Conservation (phyloP, 2,329 filamentous ascomycete genomes). For the Arthrinium phaeospermum region DNA sequence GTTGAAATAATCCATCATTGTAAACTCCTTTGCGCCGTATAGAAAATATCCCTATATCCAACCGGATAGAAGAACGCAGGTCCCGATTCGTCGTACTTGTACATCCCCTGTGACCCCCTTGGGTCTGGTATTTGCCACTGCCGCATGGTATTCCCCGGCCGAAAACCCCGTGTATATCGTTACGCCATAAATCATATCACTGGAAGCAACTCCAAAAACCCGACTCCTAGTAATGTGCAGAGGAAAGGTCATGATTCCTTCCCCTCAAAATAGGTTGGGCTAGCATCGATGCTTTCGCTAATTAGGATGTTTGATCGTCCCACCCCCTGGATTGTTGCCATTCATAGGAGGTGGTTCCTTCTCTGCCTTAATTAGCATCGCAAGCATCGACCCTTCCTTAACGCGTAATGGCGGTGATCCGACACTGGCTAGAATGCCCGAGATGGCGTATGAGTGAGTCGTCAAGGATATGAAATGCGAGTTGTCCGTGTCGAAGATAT, state of each 20-base stretch:
- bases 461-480: constrained; percentile 27
- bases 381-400: constrained; percentile 27
- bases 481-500: constrained; percentile 27
- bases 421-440: constrained; percentile 22
- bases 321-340: not conserved
- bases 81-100: not conserved
- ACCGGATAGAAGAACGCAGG: not conserved
- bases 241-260: not conserved
- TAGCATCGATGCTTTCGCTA: not conserved
- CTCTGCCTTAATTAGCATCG: constrained; percentile 28
- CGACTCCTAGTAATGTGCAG: not conserved
- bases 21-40: not conserved
- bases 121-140: not conserved
- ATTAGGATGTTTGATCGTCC: not conserved
- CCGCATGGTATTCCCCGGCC: not conserved
- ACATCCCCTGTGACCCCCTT: not conserved
- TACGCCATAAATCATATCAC: not conserved
- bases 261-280: not conserved
- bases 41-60: not conserved
- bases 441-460: constrained; percentile 30
- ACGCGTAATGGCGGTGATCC: constrained; percentile 24
- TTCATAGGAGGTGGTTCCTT: constrained; percentile 17
- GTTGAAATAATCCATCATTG: not conserved
- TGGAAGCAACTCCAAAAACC: not conserved
- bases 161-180: not conserved